phyloP scores from a whole-genome alignment of 1,284 basidiomycete species.

The Sphaerobolus stellatus region DNA sequence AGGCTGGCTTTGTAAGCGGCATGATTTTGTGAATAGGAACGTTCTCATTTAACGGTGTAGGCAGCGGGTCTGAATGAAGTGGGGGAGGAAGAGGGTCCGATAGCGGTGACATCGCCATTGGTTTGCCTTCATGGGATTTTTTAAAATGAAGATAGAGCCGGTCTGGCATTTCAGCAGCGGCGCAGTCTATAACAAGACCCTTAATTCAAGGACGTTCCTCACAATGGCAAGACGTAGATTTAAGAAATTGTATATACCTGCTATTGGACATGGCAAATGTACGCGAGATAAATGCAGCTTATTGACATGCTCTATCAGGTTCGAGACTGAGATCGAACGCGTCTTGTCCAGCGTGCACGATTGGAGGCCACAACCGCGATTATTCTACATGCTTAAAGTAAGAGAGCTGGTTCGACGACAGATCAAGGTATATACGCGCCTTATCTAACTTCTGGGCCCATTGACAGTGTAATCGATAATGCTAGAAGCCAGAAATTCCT shows the following conservation, averaged over 20 bases:
- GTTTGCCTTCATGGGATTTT: not conserved
- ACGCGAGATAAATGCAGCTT: constrained; percentile 1
- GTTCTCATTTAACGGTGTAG: no score
- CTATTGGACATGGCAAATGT: constrained; percentile 4
- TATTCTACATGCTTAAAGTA: not conserved
- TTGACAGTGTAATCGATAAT: constrained; percentile 5
- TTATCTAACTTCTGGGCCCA: no score
- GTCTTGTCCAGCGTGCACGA: constrained; percentile 1
- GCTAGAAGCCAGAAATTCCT: not conserved
- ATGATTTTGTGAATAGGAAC: no score
- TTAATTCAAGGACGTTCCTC: not conserved
- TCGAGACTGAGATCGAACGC: not conserved
- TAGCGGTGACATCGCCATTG: no score
- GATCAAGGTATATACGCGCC: no score
- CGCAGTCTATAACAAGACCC: constrained; percentile 1
- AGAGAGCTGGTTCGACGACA: no score
- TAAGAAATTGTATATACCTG: not conserved
- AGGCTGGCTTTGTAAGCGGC: no score
- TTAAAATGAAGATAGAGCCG: not conserved
- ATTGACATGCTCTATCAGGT: constrained; percentile 3
- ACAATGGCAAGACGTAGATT: not conserved
- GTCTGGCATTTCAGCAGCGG: not conserved
- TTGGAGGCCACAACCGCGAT: not conserved
- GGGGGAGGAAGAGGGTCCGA: no score
- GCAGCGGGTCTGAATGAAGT: no score